Evolutionary conservation across 2,329 filamentous ascomycete species (phyloP).

Genomic region (Hypomyces perniciosus): DNA sequence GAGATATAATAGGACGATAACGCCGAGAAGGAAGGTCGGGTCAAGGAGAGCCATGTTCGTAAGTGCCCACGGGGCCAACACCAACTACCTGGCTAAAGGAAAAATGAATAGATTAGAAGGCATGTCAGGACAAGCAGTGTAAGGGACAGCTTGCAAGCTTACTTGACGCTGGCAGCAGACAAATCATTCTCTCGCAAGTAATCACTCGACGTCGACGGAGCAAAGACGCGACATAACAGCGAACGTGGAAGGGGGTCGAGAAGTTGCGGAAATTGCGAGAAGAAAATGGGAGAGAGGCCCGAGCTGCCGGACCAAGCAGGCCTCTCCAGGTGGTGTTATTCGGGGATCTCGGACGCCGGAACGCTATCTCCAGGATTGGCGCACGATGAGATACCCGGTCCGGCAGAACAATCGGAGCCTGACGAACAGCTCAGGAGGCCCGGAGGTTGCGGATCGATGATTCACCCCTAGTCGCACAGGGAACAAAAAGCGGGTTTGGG

Average conservation of each 20-base stretch:
- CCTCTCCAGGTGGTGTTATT: background rate
- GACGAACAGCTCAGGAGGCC: background rate
- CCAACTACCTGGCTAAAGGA: conserved; percentile 10
- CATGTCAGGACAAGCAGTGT: background rate
- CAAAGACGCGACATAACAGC: conserved; percentile 9
- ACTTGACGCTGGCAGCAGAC: conserved; percentile 9
- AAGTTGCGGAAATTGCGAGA: background rate
- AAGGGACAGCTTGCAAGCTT: conserved; percentile 2
- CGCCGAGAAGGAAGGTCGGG: conserved; percentile 79
- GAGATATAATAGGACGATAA: conserved; percentile 80
- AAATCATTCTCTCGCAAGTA: conserved; percentile 11
- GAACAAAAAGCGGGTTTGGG: background rate
- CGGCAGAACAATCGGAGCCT: conserved; percentile 4
- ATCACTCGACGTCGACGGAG: background rate
- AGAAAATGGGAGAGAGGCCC: conserved; percentile 7
- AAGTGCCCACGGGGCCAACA: conserved; percentile 2
- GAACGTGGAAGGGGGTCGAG: background rate
- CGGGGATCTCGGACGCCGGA: conserved; percentile 7
- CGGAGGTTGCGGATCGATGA: conserved; percentile 6
- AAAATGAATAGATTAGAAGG: background rate
- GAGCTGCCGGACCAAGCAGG: conserved; percentile 3
- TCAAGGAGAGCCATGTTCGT: conserved; percentile 56
- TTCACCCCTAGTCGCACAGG: conserved; percentile 8
- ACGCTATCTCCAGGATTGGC: conserved; percentile 1
- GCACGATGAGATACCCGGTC: background rate